A percentile compares a stretch with the other conserved stretches of the same genome.
Conservation (phyloP, 306 rosid genomes). For the Dicorynia guianensis region DNA sequence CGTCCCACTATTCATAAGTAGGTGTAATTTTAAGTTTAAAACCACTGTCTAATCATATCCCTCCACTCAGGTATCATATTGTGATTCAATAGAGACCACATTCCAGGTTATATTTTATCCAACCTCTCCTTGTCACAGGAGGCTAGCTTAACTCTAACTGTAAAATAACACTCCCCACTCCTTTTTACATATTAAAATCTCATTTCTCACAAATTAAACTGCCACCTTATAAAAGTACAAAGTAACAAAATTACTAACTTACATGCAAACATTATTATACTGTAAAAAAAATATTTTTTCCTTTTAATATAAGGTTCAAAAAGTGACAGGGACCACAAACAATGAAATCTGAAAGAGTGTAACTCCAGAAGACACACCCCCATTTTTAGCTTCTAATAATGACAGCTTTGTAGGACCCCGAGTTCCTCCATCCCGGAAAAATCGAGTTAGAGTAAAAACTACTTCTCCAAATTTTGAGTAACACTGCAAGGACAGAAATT, state of each 20-base stretch:
- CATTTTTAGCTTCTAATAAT: constrained; percentile 54
- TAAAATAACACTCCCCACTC: constrained; percentile 8
- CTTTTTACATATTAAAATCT: constrained; percentile 23
- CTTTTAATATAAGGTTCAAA: neutral
- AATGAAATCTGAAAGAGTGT: constrained; percentile 17
- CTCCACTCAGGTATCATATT: constrained; percentile 17
- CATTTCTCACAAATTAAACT: constrained; percentile 23
- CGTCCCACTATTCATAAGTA: constrained; percentile 1
- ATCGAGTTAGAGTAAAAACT: constrained; percentile 80
- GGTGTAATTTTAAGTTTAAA: constrained; percentile 14
- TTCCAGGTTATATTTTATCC: neutral
- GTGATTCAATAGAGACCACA: constrained; percentile 17
- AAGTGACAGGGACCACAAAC: constrained; percentile 12
- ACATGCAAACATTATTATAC: neutral
- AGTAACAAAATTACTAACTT: neutral
- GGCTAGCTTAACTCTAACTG: neutral
- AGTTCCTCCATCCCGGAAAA: constrained; percentile 77
- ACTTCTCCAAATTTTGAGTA: constrained; percentile 87
- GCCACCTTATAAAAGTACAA: constrained; percentile 3
- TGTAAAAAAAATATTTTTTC: constrained; percentile 12
- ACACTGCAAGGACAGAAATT: constrained; percentile 59
- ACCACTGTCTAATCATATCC: neutral
- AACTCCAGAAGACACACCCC: constrained; percentile 55
- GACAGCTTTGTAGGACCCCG: constrained; percentile 63
- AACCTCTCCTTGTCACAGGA: neutral